These are phyloP conservation scores for Syncephalastrum contaminatum DNA, from an alignment of 371 early-diverging fungal genomes.

Conservation along the genomic window DNA sequence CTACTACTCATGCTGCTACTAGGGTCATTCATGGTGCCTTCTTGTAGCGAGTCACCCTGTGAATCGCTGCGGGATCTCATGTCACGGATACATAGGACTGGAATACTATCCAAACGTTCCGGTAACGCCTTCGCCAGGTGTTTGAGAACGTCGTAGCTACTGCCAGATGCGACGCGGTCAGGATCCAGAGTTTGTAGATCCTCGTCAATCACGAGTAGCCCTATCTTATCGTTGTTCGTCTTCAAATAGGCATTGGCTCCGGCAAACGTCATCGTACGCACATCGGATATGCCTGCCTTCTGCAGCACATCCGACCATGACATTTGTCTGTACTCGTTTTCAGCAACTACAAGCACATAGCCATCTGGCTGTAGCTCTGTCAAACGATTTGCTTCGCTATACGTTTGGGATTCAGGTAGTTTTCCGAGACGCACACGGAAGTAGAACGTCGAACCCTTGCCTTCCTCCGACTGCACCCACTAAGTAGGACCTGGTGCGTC, in stretches of 20 bases:
- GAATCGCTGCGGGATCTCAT: no score
- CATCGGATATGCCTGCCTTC: neutral
- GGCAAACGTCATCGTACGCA: neutral
- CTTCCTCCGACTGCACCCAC: slow-evolving; percentile 52
- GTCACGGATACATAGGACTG: no score
- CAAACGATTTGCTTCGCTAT: slow-evolving; percentile 18
- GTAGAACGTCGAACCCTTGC: slow-evolving; percentile 45
- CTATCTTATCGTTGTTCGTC: neutral
- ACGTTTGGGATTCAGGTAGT: slow-evolving; percentile 21
- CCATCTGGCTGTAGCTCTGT: slow-evolving; percentile 11
- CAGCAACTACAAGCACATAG: slow-evolving; percentile 14
- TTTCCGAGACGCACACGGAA: slow-evolving; percentile 30
- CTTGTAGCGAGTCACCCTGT: no score
- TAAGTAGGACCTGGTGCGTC: neutral
- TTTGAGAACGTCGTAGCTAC: no score
- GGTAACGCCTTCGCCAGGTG: no score
- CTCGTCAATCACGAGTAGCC: slow-evolving; percentile 7
- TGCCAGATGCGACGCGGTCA: no score
- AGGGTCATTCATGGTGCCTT: no score
- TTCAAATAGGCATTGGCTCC: slow-evolving; percentile 7
- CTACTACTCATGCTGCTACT: no score
- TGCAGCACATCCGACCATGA: slow-evolving; percentile 6
- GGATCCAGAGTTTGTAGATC: slow-evolving; percentile 1
- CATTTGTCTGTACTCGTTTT: slow-evolving; percentile 1
- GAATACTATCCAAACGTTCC: no score